Percentiles rank a stretch among this genome's conserved stretches.
phyloP scores from a whole-genome alignment of 164 flowering plant species.

The Cinnamomum micranthum region DNA sequence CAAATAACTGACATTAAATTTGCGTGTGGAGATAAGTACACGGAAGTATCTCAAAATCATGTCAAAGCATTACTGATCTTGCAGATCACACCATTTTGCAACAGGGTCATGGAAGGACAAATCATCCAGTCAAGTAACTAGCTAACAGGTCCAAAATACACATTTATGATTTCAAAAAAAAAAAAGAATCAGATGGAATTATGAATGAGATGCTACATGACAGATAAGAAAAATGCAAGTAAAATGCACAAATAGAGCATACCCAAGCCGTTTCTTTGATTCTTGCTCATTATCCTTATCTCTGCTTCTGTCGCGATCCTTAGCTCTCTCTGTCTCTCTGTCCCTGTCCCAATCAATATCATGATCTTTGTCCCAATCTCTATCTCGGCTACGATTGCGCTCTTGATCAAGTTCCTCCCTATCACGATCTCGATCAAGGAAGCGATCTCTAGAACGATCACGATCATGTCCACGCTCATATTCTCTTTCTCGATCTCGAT shows the following conservation, averaged over 20 bases:
- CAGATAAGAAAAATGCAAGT: neutral
- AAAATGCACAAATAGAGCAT: conserved; percentile 7
- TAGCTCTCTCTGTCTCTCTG: conserved; percentile 31
- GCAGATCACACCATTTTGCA: no score
- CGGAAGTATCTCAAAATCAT: no score
- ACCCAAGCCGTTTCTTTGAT: conserved; percentile 43
- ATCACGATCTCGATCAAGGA: conserved; percentile 36
- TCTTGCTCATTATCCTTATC: conserved; percentile 40
- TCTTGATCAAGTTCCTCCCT: conserved; percentile 37
- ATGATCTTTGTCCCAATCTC: conserved; percentile 32
- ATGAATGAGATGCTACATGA: neutral
- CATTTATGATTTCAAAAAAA: neutral
- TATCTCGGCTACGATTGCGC: conserved; percentile 27
- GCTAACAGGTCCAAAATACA: no score
- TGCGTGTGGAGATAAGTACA: no score
- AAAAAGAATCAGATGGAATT: neutral
- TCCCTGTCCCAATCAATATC: conserved; percentile 27
- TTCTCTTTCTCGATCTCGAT: conserved; percentile 31
- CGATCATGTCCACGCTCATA: conserved; percentile 40
- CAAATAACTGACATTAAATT: no score
- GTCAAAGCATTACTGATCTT: no score
- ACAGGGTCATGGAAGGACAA: no score
- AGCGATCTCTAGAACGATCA: conserved; percentile 41
- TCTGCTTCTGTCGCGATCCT: conserved; percentile 27
- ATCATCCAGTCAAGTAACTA: no score